Base-by-base conservation (phyloP, 2,329 filamentous ascomycete species). In the Cordyceps cicadae region DNA sequence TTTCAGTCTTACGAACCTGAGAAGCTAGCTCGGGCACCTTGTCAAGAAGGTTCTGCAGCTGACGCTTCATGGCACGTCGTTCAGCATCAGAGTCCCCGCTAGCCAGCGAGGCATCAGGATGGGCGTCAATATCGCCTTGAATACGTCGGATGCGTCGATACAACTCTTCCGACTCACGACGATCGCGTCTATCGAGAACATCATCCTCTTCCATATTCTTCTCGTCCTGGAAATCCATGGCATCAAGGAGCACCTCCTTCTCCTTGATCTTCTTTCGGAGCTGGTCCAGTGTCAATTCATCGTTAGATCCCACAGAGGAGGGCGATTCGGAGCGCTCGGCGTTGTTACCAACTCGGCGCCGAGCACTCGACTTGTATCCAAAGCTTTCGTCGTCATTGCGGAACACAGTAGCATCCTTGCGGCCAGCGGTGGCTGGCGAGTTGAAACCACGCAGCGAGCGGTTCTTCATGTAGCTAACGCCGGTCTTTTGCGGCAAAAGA, bases 391-490 rank as follows among this genome's bases (percentile, higher is more conserved):
- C 92, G 66, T 97, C 94, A 71, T 97, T 97, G 70, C 95, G 93
- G 76, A 93, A 99, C 3, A 97, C 89, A 0, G 94, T 99, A 3
- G 89, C 94, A 76, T 99, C 94, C 73, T 97, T 97, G 54, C 92
- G 88, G 43, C 83, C 83, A 50, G 77, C 77, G 50, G 79, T 79
- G 54, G 81, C 76, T 2, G 82, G 81, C 41, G 80, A 81, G 32
- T 81, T 81, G 26, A 80, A 80, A 17, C 85, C 84, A 61, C 87
- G 85, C 80, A 99, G 96, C 0, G 94, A 99, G 67, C 96, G 93
- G 60, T 85, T 92, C 76, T 99, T 99, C 68, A 97, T 82, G 69
- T 97, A 97, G 76, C 93, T 97, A 19, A 99, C 92, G n/a, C 94
- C 94, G 12, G 94, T 97, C 76, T 91, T 92, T 71, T 97, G 94